Percentiles rank a stretch among this genome's conserved stretches.
These are phyloP conservation scores for Basidiobolus meristosporus DNA, from an alignment of 371 early-diverging fungal species.

Conservation along the genomic window DNA sequence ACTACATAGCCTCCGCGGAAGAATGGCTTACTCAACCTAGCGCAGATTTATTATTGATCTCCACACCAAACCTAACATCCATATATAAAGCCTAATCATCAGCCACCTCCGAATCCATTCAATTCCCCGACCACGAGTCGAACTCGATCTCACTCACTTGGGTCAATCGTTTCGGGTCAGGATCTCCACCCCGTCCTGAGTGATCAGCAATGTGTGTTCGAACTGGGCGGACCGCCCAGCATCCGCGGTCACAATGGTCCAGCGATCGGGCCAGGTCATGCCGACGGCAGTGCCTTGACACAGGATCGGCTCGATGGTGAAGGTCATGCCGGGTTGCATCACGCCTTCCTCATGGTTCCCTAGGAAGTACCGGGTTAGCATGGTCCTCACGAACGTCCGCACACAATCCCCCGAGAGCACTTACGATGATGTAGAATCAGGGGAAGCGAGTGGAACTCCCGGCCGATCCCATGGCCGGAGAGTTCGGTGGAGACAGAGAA, in stretches of 20 bases:
- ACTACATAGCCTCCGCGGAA: no score
- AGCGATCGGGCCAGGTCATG: conserved; percentile 68
- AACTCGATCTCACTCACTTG: no score
- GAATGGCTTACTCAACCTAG: no score
- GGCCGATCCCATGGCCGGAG: conserved; percentile 81
- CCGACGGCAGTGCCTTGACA: conserved; percentile 24
- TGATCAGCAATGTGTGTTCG: conserved; percentile 91
- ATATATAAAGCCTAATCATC: no score
- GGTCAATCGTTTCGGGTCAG: no score
- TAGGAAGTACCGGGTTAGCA: conserved; percentile 2
- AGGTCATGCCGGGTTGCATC: conserved; percentile 80
- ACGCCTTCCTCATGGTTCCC: conserved; percentile 83
- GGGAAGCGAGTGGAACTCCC: conserved; percentile 37
- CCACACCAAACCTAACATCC: no score
- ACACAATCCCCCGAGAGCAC: background rate
- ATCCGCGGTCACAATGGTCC: conserved; percentile 81
- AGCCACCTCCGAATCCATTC: no score
- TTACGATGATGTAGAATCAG: conserved; percentile 38
- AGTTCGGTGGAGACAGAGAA: conserved; percentile 51
- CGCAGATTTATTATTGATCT: no score
- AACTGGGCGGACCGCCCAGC: conserved; percentile 95
- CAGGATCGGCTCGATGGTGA: conserved; percentile 91
- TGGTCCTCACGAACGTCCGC: background rate
- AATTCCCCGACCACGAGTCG: no score
- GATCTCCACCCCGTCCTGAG: conserved; percentile 80